Evolutionary conservation across 345 rosid genomes (phyloP).

Genomic region (Clausena lansium): DNA sequence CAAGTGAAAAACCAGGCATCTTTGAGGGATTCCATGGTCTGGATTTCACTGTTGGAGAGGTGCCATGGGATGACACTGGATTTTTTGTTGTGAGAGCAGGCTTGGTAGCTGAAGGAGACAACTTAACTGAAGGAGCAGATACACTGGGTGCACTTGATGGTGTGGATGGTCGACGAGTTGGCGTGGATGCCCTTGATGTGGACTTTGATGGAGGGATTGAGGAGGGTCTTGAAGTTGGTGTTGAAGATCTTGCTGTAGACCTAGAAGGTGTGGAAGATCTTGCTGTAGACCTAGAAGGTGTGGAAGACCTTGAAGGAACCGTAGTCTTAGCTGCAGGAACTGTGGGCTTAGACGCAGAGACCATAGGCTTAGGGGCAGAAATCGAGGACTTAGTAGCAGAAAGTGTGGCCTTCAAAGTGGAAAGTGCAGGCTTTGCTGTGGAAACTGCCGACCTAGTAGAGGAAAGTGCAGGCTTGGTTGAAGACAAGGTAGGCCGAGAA

Average conservation of each 20-base stretch:
- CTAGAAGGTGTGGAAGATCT: slow-evolving; percentile 94
- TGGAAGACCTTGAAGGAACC: slow-evolving; percentile 53
- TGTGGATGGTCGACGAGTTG: slow-evolving; percentile 75
- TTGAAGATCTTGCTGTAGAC: slow-evolving; percentile 74
- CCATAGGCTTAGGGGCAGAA: slow-evolving; percentile 41
- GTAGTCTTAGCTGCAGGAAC: slow-evolving; percentile 52
- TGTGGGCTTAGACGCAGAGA: slow-evolving; percentile 40
- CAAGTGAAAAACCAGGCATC: slow-evolving; percentile 95
- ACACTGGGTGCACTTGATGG: slow-evolving; percentile 47
- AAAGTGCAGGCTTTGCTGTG: slow-evolving; percentile 38
- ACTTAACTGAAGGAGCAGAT: slow-evolving; percentile 50
- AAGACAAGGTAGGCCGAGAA: slow-evolving; percentile 63
- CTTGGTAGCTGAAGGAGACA: slow-evolving; percentile 44
- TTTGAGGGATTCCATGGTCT: slow-evolving; percentile 98
- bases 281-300: slow-evolving; percentile 74
- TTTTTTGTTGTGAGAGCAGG: slow-evolving; percentile 42
- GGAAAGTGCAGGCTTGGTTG: slow-evolving; percentile 47
- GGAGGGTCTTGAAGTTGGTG: slow-evolving; percentile 80
- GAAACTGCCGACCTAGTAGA: slow-evolving; percentile 32
- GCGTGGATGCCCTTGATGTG: slow-evolving; percentile 77
- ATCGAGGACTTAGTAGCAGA: slow-evolving; percentile 50
- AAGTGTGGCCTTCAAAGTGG: slow-evolving; percentile 36
- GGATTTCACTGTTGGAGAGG: slow-evolving; percentile 76
- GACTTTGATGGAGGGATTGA: slow-evolving; percentile 66
- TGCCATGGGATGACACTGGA: slow-evolving; percentile 60